A percentile compares a stretch with the other conserved stretches of the same genome.
Evolutionary conservation across 805 yeast genomes (phyloP).

Genomic region (Babjeviella inositovora): DNA sequence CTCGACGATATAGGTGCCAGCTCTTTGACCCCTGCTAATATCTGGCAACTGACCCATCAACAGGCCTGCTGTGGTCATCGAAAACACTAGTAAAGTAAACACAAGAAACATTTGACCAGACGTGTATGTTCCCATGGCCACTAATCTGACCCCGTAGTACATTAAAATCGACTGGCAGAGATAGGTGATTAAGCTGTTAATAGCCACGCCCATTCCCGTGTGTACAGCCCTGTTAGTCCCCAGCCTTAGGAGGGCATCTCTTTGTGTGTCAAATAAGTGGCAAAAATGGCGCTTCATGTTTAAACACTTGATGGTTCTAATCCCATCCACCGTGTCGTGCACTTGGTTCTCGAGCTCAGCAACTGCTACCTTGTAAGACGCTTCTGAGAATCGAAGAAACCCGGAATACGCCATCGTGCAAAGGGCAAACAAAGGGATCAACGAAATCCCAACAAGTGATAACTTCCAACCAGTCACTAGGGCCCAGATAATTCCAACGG

Average conservation of each 20-base stretch:
- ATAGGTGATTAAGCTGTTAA: slow-evolving; percentile 33
- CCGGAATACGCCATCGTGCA: slow-evolving; percentile 35
- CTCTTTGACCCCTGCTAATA: slow-evolving; percentile 64
- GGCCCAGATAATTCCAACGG: slow-evolving; percentile 66
- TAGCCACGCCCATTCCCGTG: slow-evolving; percentile 55
- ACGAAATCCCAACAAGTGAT: slow-evolving; percentile 65
- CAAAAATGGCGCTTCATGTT: slow-evolving; percentile 33
- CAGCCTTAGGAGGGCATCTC: slow-evolving; percentile 12
- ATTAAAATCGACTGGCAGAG: slow-evolving; percentile 59
- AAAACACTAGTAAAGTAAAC: slow-evolving; percentile 55
- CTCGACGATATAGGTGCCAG: slow-evolving; percentile 35
- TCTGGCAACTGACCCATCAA: slow-evolving; percentile 61
- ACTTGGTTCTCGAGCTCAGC: slow-evolving; percentile 33
- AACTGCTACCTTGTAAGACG: slow-evolving; percentile 36
- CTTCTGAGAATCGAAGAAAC: slow-evolving; percentile 37
- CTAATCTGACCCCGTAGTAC: slow-evolving; percentile 67
- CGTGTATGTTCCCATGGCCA: slow-evolving; percentile 38
- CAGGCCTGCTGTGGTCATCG: slow-evolving; percentile 46
- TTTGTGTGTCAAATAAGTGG: slow-evolving; percentile 12
- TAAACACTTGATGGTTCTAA: slow-evolving; percentile 48
- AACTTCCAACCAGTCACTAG: slow-evolving; percentile 72
- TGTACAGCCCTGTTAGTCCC: slow-evolving; percentile 36
- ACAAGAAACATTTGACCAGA: slow-evolving; percentile 49
- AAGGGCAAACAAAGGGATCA: slow-evolving; percentile 47
- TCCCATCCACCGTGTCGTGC: slow-evolving; percentile 38